phyloP scores from a whole-genome alignment of 1,284 basidiomycete genomes.

The Pascua sp. region DNA sequence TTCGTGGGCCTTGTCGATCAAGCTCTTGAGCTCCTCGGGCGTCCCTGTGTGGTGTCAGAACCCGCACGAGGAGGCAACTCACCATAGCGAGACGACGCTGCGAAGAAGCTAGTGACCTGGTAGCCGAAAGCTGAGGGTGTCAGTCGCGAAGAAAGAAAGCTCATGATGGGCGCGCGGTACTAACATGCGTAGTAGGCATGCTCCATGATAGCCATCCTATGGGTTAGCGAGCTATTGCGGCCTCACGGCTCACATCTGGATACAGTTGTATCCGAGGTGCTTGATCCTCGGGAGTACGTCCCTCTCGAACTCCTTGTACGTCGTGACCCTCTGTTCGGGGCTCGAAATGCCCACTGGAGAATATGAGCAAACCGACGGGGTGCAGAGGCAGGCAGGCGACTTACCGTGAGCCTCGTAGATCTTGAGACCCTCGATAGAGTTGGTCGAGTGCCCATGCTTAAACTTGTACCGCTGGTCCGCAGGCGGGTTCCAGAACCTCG shows the following conservation, averaged over 20 bases:
- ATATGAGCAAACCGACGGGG: neutral
- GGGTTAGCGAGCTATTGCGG: slow-evolving; percentile 8
- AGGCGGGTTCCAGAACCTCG: slow-evolving; percentile 97
- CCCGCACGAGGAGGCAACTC: slow-evolving; percentile 2
- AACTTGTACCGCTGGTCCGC: slow-evolving; percentile 68
- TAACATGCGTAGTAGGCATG: slow-evolving; percentile 96
- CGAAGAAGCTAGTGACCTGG: slow-evolving; percentile 96
- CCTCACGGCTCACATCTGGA: slow-evolving; percentile 62
- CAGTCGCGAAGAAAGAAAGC: slow-evolving; percentile 10
- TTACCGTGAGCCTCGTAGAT: slow-evolving; percentile 88
- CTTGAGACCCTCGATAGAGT: slow-evolving; percentile 58
- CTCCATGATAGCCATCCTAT: slow-evolving; percentile 91
- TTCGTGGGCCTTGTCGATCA: slow-evolving; percentile 90
- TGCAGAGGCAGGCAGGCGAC: neutral
- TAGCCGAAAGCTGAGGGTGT: slow-evolving; percentile 78
- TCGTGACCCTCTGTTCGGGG: slow-evolving; percentile 77
- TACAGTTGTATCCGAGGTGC: slow-evolving; percentile 89
- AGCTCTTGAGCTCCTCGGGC: slow-evolving; percentile 91
- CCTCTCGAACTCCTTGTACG: slow-evolving; percentile 90
- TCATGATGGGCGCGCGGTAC: slow-evolving; percentile 46
- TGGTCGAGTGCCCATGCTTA: slow-evolving; percentile 59
- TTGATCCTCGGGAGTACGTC: slow-evolving; percentile 84
- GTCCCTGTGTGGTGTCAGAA: slow-evolving; percentile 52
- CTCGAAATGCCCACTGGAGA: slow-evolving; percentile 86
- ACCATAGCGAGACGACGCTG: slow-evolving; percentile 88